Conservation (phyloP, 495 filamentous ascomycete species). For the Thozetella sp. region DNA sequence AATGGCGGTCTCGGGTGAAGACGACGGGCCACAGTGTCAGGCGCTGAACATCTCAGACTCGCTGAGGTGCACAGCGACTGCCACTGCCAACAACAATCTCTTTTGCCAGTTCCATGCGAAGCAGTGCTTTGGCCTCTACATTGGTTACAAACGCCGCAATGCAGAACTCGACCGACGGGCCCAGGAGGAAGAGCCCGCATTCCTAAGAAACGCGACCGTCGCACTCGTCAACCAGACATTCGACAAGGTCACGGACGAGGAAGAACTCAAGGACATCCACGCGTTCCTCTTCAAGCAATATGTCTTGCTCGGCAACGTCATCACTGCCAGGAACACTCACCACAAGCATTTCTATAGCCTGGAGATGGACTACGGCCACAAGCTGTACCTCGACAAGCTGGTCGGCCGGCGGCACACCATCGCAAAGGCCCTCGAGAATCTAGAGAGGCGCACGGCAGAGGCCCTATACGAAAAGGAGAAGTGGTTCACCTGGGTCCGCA, state of each 20-base stretch:
- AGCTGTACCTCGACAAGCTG: constrained; percentile 45
- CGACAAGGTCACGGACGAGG: constrained; percentile 31
- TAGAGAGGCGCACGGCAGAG: constrained; percentile 46
- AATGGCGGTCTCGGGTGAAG: not conserved
- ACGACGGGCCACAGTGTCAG: constrained; percentile 20
- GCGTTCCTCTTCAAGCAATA: constrained; percentile 40
- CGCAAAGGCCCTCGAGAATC: constrained; percentile 41
- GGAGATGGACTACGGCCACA: constrained; percentile 45
- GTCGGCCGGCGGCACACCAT: constrained; percentile 39
- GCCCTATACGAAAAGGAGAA: constrained; percentile 47
- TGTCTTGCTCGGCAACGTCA: constrained; percentile 49
- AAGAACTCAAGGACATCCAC: constrained; percentile 40
- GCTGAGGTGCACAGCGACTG: constrained; percentile 27
- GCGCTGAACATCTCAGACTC: constrained; percentile 42
- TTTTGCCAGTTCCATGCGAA: constrained; percentile 50
- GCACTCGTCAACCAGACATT: constrained; percentile 45
- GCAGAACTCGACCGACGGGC: constrained; percentile 42
- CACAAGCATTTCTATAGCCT: constrained; percentile 53
- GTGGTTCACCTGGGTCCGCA: constrained; percentile 50
- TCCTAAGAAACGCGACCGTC: constrained; percentile 27
- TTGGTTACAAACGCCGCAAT: constrained; percentile 51
- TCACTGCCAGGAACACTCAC: constrained; percentile 52
- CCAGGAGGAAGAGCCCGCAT: constrained; percentile 29
- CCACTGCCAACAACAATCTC: constrained; percentile 41
- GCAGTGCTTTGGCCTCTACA: constrained; percentile 50